Percentiles rank a stretch among this genome's conserved stretches.
Conservation (phyloP, 2,329 filamentous ascomycete genomes). For the Trichoderma arundinaceum region DNA sequence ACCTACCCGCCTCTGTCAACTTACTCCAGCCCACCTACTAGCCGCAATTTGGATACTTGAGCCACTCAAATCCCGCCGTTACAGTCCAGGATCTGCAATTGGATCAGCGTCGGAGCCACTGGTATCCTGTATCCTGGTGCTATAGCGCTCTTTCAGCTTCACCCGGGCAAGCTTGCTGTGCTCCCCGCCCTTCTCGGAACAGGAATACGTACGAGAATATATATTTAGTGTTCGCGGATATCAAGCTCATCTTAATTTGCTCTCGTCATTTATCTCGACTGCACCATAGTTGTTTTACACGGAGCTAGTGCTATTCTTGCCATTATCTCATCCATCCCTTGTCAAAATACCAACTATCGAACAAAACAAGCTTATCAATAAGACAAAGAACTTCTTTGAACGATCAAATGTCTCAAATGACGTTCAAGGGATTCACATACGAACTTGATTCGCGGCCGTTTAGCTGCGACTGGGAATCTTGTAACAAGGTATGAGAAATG, state of each 20-base stretch:
- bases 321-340: not conserved
- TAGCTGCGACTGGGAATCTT: conserved; percentile 67
- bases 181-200: not conserved
- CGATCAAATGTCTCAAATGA: conserved; percentile 51
- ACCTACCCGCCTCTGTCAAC: not conserved
- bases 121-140: not conserved
- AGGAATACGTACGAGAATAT: not conserved
- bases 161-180: not conserved
- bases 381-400: not conserved
- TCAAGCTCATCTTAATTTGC: not conserved
- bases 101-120: not conserved
- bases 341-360: not conserved
- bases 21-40: not conserved
- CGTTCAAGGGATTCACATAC: conserved; percentile 67
- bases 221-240: not conserved
- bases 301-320: no score
- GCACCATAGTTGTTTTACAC: no score
- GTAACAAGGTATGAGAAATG: conserved; percentile 60
- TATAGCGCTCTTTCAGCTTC: not conserved
- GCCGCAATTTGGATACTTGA: conserved; percentile 2
- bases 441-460: conserved; percentile 67
- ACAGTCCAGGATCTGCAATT: conserved; percentile 5
- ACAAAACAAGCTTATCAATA: not conserved
- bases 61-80: not conserved
- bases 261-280: not conserved